Percentiles rank a stretch among this genome's conserved stretches.
Evolutionary conservation across 1,139 yeast genomes (phyloP).

Genomic region (Suhomyces choctaworum): DNA sequence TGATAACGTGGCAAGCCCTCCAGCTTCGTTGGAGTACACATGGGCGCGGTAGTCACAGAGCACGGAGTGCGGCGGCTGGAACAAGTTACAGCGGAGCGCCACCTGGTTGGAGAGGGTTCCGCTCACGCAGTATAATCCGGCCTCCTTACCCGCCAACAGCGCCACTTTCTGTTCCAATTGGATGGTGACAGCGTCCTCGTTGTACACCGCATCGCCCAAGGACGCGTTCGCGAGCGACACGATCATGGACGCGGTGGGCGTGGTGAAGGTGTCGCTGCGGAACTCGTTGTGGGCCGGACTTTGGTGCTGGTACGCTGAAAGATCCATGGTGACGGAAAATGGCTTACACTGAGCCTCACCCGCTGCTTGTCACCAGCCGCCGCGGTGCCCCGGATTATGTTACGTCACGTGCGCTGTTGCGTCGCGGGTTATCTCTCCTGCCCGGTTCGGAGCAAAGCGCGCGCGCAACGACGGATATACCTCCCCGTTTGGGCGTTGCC

Average conservation of each 20-base stretch:
- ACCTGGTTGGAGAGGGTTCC: conserved; percentile 93
- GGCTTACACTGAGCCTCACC: too few relatives aligned
- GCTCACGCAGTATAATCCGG: conserved; percentile 81
- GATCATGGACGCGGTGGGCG: conserved; percentile 45
- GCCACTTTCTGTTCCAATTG: conserved; percentile 68
- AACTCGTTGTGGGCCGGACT: conserved; percentile 42
- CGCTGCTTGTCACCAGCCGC: too few relatives aligned
- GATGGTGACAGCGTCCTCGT: conserved; percentile 74
- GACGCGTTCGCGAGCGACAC: conserved; percentile 45
- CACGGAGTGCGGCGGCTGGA: conserved; percentile 84
- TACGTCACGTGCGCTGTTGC: too few relatives aligned
- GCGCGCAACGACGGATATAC: too few relatives aligned
- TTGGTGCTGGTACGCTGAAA: conserved; percentile 7
- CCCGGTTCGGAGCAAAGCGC: too few relatives aligned
- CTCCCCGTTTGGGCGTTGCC: too few relatives aligned
- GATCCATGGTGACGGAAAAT: conserved; percentile 6
- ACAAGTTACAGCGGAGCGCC: conserved; percentile 73
- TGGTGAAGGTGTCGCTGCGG: conserved; percentile 50
- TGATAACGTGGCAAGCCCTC: conserved; percentile 83
- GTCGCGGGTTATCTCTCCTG: too few relatives aligned
- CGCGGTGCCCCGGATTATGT: too few relatives aligned
- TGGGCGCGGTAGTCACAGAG: conserved; percentile 87
- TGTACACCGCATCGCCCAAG: conserved; percentile 84
- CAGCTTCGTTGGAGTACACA: conserved; percentile 82
- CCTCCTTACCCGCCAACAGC: conserved; percentile 73